These are phyloP conservation scores for Suillus placidus DNA, from an alignment of 768 basidiomycete genomes.

Conservation along the genomic window DNA sequence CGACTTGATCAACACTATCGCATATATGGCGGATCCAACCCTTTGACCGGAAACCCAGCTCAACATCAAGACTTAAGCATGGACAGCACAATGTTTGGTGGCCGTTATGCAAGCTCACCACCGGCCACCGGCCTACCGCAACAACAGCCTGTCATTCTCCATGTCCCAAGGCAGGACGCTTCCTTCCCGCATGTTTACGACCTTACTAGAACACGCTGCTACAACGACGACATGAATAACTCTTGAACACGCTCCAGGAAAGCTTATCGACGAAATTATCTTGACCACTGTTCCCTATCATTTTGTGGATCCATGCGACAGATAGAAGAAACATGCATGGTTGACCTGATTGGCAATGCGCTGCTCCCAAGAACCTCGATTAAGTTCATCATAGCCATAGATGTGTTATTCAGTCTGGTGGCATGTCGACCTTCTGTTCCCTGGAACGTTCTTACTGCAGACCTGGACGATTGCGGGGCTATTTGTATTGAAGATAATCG, in stretches of 20 bases:
- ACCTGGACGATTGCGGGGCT: not conserved
- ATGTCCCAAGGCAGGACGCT: not conserved
- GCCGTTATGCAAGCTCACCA: not conserved
- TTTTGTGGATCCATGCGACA: not conserved
- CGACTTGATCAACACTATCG: not conserved
- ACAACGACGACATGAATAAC: not conserved
- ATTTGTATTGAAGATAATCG: not conserved
- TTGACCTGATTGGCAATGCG: not conserved
- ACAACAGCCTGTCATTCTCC: not conserved
- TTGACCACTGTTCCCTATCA: not conserved
- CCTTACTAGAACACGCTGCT: not conserved
- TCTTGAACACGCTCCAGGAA: not conserved
- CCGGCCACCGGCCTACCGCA: not conserved
- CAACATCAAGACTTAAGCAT: not conserved
- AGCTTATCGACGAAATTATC: not conserved
- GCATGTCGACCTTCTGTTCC: not conserved
- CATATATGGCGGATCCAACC: not conserved
- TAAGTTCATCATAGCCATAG: not conserved
- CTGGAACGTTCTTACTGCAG: not conserved
- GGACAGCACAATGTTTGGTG: not conserved
- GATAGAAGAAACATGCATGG: not conserved
- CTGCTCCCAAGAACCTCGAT: not conserved
- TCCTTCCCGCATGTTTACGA: not conserved
- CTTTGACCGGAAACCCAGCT: not conserved
- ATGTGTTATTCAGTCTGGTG: not conserved